phyloP scores from a whole-genome alignment of 2,329 filamentous ascomycete species.

The Akanthomyces lecanii region DNA sequence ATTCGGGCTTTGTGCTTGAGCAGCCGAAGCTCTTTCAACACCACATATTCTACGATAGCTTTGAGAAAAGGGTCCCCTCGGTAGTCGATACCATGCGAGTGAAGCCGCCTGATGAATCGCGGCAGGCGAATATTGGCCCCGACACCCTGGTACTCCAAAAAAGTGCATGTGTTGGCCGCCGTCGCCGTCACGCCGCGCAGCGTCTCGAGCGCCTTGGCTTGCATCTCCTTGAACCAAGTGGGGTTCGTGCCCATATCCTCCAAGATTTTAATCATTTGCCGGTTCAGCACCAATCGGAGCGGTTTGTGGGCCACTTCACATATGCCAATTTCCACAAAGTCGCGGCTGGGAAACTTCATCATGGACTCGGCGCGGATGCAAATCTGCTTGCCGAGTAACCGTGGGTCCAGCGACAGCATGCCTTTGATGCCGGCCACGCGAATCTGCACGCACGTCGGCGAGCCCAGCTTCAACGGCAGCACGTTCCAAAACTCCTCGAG shows the following conservation, averaged over 20 bases:
- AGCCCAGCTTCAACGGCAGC: conserved; percentile 43
- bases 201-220: conserved; percentile 56
- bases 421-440: conserved; percentile 72
- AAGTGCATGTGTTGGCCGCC: conserved; percentile 58
- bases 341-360: conserved; percentile 66
- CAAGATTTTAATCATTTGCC: conserved; percentile 78
- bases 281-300: conserved; percentile 68
- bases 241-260: conserved; percentile 66
- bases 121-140: conserved; percentile 57
- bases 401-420: conserved; percentile 67
- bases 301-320: conserved; percentile 66
- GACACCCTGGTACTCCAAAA: conserved; percentile 60
- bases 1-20: conserved; percentile 79
- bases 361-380: conserved; percentile 65
- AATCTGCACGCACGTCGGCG: conserved; percentile 69
- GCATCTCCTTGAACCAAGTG: conserved; percentile 59
- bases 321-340: conserved; percentile 59
- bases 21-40: conserved; percentile 66
- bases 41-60: conserved; percentile 63
- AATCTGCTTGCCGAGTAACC: conserved; percentile 54
- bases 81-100: conserved; percentile 59
- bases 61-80: conserved; percentile 64
- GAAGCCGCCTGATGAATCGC: conserved; percentile 56
- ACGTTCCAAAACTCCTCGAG: conserved; percentile 55
- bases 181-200: conserved; percentile 57